phyloP scores from a whole-genome alignment of 768 basidiomycete genomes.

The Russula sp. region DNA sequence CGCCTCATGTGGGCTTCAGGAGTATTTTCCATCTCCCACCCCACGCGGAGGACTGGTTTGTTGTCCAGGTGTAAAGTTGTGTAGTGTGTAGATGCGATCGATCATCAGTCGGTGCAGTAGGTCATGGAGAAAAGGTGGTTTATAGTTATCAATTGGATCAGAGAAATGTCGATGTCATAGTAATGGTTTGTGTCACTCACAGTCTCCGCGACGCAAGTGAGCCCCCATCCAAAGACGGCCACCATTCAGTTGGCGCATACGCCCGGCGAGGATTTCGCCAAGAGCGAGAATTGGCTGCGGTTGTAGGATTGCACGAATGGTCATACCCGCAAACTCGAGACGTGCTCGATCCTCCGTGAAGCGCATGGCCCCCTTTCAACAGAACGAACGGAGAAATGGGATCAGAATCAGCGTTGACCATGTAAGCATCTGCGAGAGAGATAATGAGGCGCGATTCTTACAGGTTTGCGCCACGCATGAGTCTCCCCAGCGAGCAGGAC shows the following conservation, averaged over 20 bases:
- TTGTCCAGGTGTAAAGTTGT: too few relatives aligned
- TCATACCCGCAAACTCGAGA: slow-evolving; percentile 14
- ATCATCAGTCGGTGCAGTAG: background rate
- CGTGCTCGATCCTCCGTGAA: slow-evolving; percentile 19
- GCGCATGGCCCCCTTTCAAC: slow-evolving; percentile 23
- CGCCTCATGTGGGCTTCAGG: slow-evolving; percentile 40
- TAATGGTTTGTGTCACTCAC: slow-evolving; percentile 32
- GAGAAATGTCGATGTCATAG: background rate
- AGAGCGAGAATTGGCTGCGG: slow-evolving; percentile 34
- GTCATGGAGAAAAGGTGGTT: background rate
- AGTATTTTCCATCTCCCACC: slow-evolving; percentile 39
- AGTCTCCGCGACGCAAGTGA: slow-evolving; percentile 47
- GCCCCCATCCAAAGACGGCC: slow-evolving; percentile 44
- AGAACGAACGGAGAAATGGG: background rate
- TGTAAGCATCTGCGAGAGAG: background rate
- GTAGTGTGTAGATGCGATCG: too few relatives aligned
- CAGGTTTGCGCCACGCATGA: slow-evolving; percentile 43
- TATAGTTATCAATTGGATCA: background rate
- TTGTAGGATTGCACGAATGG: slow-evolving; percentile 4
- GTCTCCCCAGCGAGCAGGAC: slow-evolving; percentile 43
- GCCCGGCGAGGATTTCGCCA: slow-evolving; percentile 35
- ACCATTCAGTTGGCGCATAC: slow-evolving; percentile 36
- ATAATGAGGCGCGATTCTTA: slow-evolving; percentile 26
- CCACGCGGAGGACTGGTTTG: slow-evolving; percentile 34
- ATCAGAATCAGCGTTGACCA: background rate